Evolutionary conservation across 1,284 basidiomycete species (phyloP).

Genomic region (Malassezia vespertilionis): DNA sequence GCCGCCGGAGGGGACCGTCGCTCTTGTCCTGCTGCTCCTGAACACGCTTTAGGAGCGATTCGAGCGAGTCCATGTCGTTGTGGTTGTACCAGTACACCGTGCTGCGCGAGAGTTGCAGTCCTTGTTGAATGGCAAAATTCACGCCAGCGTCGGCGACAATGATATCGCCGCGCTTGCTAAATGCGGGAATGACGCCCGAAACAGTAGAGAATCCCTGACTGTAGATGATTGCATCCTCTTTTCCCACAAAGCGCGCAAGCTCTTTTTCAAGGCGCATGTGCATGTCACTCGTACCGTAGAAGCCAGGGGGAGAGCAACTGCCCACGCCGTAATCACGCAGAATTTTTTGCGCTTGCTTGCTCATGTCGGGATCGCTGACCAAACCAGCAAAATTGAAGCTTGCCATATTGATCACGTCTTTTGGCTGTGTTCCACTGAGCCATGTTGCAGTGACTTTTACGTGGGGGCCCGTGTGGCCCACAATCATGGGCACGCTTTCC

Average conservation of each 20-base stretch:
- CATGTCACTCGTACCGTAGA: slow-evolving; percentile 93
- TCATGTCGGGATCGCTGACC: slow-evolving; percentile 74
- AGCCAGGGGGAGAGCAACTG: slow-evolving; percentile 89
- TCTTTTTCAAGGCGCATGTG: slow-evolving; percentile 79
- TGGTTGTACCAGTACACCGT: slow-evolving; percentile 90
- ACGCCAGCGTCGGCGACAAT: slow-evolving; percentile 93
- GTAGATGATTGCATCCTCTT: slow-evolving; percentile 81
- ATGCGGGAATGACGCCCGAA: slow-evolving; percentile 88
- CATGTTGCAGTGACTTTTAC: slow-evolving; percentile 67
- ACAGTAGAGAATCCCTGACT: slow-evolving; percentile 86
- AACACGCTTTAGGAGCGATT: slow-evolving; percentile 69
- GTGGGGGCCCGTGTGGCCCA: slow-evolving; percentile 61
- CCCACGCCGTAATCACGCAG: slow-evolving; percentile 88
- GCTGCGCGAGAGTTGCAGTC: slow-evolving; percentile 86
- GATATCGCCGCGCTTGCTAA: slow-evolving; percentile 93
- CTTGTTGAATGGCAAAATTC: slow-evolving; percentile 92
- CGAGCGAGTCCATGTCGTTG: slow-evolving; percentile 80
- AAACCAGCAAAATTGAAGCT: slow-evolving; percentile 88
- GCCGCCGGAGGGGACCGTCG: slow-evolving; percentile 63
- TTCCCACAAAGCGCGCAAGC: slow-evolving; percentile 79
- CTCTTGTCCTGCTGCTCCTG: slow-evolving; percentile 68
- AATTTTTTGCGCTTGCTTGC: slow-evolving; percentile 71
- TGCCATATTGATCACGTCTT: slow-evolving; percentile 74
- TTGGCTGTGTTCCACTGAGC: slow-evolving; percentile 54
- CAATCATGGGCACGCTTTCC: slow-evolving; percentile 63